These are phyloP conservation scores for Oropetium thomaeum DNA, from an alignment of 176 grass and related monocot species.

Conservation along the genomic window DNA sequence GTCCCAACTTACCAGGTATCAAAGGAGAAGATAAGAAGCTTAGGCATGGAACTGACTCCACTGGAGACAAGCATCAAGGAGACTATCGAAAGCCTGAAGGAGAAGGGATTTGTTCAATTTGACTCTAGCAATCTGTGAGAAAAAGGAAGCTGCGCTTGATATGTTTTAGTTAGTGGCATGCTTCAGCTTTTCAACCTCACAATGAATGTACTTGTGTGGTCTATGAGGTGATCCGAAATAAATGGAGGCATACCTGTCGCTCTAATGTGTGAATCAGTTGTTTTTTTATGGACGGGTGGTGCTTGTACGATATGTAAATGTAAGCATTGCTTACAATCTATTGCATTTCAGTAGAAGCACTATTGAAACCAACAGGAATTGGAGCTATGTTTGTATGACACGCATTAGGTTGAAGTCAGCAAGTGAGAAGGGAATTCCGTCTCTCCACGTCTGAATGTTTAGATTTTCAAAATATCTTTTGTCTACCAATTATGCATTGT, in stretches of 20 bases:
- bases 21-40: constrained; percentile 50
- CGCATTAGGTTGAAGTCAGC: too few relatives aligned
- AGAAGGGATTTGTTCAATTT: constrained; percentile 55
- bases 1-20: constrained; percentile 51
- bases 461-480: too few relatives aligned
- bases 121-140: constrained; percentile 32
- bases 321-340: not conserved
- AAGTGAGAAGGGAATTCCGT: too few relatives aligned
- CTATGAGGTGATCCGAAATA: not conserved
- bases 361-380: too few relatives aligned
- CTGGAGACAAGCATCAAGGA: constrained; percentile 48
- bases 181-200: not conserved
- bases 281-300: not conserved
- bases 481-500: too few relatives aligned
- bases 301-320: not conserved
- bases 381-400: too few relatives aligned
- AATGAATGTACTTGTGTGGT: not conserved
- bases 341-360: too few relatives aligned
- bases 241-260: not conserved
- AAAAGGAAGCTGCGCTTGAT: not conserved
- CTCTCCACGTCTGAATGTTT: too few relatives aligned
- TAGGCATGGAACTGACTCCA: constrained; percentile 46
- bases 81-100: constrained; percentile 62
- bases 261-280: not conserved
- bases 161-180: not conserved